Evolutionary conservation across 306 rosid species (phyloP).

Genomic region (Cucumis sativus): Cucumber_9930_V3 NC_026660.2:17351501-17352000

Average conservation of each 20-base stretch:
- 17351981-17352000: slow-evolving; percentile 62
- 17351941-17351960: slow-evolving; percentile 86
- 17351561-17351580: not conserved
- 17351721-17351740: not conserved
- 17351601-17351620: not conserved
- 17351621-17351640: not conserved
- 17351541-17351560: not conserved
- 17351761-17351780: not conserved
- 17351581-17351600: not conserved
- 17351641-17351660: not conserved
- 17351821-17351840: not conserved
- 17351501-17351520: not conserved
- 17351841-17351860: not conserved
- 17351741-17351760: not conserved
- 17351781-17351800: not conserved
- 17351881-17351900: slow-evolving; percentile 18
- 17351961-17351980: slow-evolving; percentile 92
- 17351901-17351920: slow-evolving; percentile 45
- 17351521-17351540: not conserved
- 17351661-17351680: not conserved
- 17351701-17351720: not conserved
- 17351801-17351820: not conserved
- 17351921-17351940: slow-evolving; percentile 77
- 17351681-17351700: not conserved
- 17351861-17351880: not conserved